These are phyloP conservation scores for Raddia guianensis DNA, from an alignment of 176 grass and related monocot genomes.

Conservation along the genomic window DNA sequence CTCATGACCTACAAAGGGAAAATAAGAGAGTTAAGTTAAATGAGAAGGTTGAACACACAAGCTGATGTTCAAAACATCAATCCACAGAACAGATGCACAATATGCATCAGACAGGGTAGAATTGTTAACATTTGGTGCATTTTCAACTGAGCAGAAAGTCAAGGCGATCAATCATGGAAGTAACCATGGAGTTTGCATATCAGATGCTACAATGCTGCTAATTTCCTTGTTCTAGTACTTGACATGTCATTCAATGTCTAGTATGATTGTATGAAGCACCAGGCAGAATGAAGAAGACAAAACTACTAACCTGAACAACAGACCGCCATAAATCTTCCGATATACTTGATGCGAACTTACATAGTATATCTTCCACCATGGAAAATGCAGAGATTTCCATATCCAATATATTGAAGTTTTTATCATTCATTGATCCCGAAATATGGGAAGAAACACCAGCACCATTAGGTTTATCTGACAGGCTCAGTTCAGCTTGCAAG, in stretches of 20 bases:
- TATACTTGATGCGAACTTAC: constrained; percentile 62
- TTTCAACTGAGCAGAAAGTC: constrained; percentile 10
- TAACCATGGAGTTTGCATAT: constrained; percentile 12
- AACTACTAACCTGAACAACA: constrained; percentile 65
- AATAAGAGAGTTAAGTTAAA: constrained; percentile 32
- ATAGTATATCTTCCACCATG: constrained; percentile 67
- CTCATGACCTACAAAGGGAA: constrained; percentile 67
- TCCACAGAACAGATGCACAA: constrained; percentile 13
- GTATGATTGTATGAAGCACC: constrained; percentile 15
- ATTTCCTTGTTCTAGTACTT: constrained; percentile 6
- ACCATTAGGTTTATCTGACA: constrained; percentile 56
- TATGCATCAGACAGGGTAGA: neutral
- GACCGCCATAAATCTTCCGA: constrained; percentile 72
- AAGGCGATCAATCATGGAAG: constrained; percentile 3
- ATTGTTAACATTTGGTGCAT: neutral
- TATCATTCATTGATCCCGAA: constrained; percentile 50
- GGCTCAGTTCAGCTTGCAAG: constrained; percentile 68
- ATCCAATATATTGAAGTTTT: constrained; percentile 64
- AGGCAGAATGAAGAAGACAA: constrained; percentile 21
- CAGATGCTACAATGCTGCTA: constrained; percentile 22
- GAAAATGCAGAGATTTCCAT: constrained; percentile 81
- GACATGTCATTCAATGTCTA: neutral
- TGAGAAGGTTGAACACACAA: constrained; percentile 8
- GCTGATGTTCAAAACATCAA: neutral
- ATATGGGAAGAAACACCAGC: constrained; percentile 36